These are phyloP conservation scores for Plantago elongata DNA, from an alignment of 257 asterid genomes.

Conservation along the genomic window DNA sequence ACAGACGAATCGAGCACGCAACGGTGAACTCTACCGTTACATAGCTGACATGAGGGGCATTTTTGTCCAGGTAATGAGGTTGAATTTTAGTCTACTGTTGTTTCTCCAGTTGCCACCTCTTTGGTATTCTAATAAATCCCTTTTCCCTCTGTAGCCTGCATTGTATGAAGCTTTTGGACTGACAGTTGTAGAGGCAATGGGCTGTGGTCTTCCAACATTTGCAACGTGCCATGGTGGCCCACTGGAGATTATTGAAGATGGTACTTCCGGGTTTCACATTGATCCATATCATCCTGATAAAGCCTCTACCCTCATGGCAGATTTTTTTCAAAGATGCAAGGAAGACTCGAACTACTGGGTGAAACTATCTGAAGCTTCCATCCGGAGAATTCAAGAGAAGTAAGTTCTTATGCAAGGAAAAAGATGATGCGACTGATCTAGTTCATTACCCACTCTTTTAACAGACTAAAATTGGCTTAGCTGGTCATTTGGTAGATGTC, in stretches of 20 bases:
- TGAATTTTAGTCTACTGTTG: not conserved
- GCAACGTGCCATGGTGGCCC: conserved; percentile 98
- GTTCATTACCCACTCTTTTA: too few relatives aligned
- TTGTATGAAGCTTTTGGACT: conserved; percentile 97
- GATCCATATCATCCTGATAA: conserved; percentile 92
- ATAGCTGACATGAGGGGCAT: conserved; percentile 90
- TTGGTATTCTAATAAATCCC: not conserved
- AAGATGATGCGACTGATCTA: too few relatives aligned
- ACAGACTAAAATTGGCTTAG: too few relatives aligned
- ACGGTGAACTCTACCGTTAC: conserved; percentile 95
- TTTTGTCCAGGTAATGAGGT: conserved; percentile 73
- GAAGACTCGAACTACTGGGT: conserved; percentile 69
- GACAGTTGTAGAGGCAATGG: conserved; percentile 96
- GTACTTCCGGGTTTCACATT: conserved; percentile 78
- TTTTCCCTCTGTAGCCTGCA: conserved; percentile 57
- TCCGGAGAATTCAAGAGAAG: conserved; percentile 66
- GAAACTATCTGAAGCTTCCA: conserved; percentile 50
- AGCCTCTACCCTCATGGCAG: conserved; percentile 52
- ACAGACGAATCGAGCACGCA: conserved; percentile 78
- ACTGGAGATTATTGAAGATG: conserved; percentile 82
- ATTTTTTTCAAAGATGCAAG: conserved; percentile 64
- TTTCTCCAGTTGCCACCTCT: not conserved
- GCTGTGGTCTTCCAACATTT: conserved; percentile 86
- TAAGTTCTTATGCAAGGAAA: conserved; percentile 5
- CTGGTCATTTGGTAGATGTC: too few relatives aligned